A percentile compares a stretch with the other conserved stretches of the same genome.
Evolutionary conservation across 2,329 filamentous ascomycete species (phyloP).

Genomic region (Monosporascus cannonballus): DNA sequence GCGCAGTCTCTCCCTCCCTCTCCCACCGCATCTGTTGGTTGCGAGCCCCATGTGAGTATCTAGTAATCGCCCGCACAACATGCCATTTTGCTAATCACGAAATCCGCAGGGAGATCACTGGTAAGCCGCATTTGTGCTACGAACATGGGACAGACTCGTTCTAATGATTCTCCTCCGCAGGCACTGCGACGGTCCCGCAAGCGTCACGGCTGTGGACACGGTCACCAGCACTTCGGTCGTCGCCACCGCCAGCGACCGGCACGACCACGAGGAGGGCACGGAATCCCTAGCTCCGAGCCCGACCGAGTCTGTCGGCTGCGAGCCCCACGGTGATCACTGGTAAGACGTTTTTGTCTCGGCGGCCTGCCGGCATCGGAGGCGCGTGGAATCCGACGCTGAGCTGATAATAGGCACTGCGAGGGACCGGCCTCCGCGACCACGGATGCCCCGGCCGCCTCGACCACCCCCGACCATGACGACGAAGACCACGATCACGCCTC

Average conservation of each 20-base stretch:
- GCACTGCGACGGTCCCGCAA: conserved; percentile 17
- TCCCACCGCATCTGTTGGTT: conserved; percentile 25
- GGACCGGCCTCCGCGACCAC: conserved; percentile 8
- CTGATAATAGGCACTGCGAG: conserved; percentile 17
- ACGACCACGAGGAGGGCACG: conserved; percentile 8
- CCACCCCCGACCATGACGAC: conserved; percentile 1
- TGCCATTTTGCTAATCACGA: background rate
- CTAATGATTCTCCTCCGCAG: background rate
- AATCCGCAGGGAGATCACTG: background rate
- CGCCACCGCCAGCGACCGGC: background rate
- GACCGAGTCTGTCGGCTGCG: conserved; percentile 29
- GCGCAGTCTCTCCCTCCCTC: conserved; percentile 11
- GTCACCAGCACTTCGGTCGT: background rate
- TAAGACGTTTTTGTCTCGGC: conserved; percentile 12
- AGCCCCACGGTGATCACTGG: conserved; percentile 35
- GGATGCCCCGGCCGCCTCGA: background rate
- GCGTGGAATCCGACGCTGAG: no score
- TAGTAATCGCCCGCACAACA: background rate
- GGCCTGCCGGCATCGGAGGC: background rate
- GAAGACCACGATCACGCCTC: conserved; percentile 6
- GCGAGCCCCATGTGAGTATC: conserved; percentile 25
- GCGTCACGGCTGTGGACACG: background rate
- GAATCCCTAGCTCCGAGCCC: conserved; percentile 23
- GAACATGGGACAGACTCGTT: conserved; percentile 9
- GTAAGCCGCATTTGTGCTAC: conserved; percentile 10